Percentiles rank a stretch among this genome's conserved stretches.
phyloP scores from a whole-genome alignment of 768 basidiomycete genomes.

The Pulveroboletus frians region DNA sequence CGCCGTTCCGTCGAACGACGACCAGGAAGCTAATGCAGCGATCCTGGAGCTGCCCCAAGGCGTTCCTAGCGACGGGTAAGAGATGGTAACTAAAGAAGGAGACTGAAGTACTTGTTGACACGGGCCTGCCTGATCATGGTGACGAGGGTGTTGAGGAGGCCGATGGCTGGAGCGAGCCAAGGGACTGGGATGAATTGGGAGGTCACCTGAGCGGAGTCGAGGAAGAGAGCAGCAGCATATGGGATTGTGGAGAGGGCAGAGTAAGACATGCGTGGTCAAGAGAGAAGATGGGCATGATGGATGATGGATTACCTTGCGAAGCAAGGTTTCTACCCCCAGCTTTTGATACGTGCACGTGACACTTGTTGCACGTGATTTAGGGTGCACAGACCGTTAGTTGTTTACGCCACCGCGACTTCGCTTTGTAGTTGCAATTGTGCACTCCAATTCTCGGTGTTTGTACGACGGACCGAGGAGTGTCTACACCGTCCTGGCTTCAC shows the following conservation, averaged over 20 bases:
- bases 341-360: too few species aligned
- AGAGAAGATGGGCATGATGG: neutral
- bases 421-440: too few species aligned
- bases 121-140: conserved; percentile 43
- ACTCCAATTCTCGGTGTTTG: too few species aligned
- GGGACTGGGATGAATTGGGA: conserved; percentile 47
- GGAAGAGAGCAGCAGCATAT: conserved; percentile 7
- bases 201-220: conserved; percentile 37
- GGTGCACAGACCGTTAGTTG: too few species aligned
- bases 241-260: conserved; percentile 11
- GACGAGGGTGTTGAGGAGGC: conserved; percentile 40
- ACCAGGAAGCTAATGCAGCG: conserved; percentile 42
- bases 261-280: conserved; percentile 4
- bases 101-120: conserved; percentile 39
- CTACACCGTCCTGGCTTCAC: too few species aligned
- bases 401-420: too few species aligned
- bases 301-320: neutral
- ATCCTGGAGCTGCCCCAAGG: conserved; percentile 41
- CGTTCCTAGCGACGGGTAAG: conserved; percentile 30
- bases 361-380: too few species aligned
- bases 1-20: conserved; percentile 33
- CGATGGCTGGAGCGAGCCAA: conserved; percentile 40
- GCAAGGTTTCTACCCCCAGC: too few species aligned
- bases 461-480: too few species aligned
- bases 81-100: neutral